phyloP scores from a whole-genome alignment of 73 alveolate genomes.

The Blepharisma japonicum region DNA sequence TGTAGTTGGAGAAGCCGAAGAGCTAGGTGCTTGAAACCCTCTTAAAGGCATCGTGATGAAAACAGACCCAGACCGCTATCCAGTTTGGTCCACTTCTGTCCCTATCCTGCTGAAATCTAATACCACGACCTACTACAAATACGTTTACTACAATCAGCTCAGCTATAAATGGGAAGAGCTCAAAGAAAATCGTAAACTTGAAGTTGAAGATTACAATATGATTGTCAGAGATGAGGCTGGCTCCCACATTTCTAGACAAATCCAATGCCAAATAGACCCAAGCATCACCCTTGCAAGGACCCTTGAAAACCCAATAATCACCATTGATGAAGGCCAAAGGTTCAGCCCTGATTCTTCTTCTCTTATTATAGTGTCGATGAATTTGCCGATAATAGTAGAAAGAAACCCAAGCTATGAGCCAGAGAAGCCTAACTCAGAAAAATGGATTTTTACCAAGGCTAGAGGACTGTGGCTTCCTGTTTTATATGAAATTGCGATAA shows the following conservation, averaged over 20 bases:
- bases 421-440: neutral
- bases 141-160: neutral
- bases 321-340: neutral
- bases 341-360: neutral
- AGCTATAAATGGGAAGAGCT: slow-evolving; percentile 26
- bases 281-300: neutral
- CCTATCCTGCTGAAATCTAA: slow-evolving; percentile 9
- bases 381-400: slow-evolving; percentile 7
- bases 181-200: slow-evolving; percentile 11
- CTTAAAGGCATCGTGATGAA: neutral
- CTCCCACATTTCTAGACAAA: slow-evolving; percentile 17
- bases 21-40: slow-evolving; percentile 19
- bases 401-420: neutral
- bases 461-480: slow-evolving; percentile 27
- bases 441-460: neutral
- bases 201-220: neutral
- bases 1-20: slow-evolving; percentile 12
- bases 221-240: slow-evolving; percentile 16
- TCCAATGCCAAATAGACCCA: slow-evolving; percentile 2
- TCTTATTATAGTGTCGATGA: slow-evolving; percentile 1
- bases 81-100: slow-evolving; percentile 25
- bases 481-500: slow-evolving; percentile 22
- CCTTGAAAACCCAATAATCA: neutral
- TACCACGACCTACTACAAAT: slow-evolving; percentile 11
- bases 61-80: slow-evolving; percentile 27